Evolutionary conservation across 2,329 filamentous ascomycete species (phyloP), one percentile per base, ranked within the genome.

Genomic region (Nannizziopsis arthrosporioides): DNA sequence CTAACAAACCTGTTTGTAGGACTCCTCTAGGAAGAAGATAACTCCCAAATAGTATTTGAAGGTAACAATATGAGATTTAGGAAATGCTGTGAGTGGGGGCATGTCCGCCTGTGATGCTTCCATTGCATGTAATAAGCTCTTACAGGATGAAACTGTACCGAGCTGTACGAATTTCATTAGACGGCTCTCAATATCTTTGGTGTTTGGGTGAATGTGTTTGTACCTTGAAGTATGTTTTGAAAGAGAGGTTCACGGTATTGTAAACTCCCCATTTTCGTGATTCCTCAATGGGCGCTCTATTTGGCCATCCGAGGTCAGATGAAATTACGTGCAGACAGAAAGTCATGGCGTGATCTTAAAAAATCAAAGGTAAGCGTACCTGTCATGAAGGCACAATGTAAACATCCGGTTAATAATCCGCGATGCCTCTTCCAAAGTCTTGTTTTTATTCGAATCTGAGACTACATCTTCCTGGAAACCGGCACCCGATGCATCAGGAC

Each of bases 221-320:
- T 64, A 74, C 74, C 68, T 86, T 93, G 73, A 98, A 98, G 66
- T 96, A 95, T 1, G 89, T 96, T 68, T 96, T 96, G 78, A 98
- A 98, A 11, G 95, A 74, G 6, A 98, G 76, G 62, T 94, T 96
- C 60, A 89, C 87, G 55, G 90, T 82, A 64, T 88, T 89, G 70
- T 98, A 98, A 42, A 94, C 85, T 5, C 87, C 93, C 92, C 92
- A 98, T 77, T 96, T 98, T 47, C 92, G 81, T 7, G 90, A 95
- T 59, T 94, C 84, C 60, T 88, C 81, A 39, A 95, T 72, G 11
- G 84, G 81, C 52, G 85, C 84, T 66, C 86, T 90, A 59, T 47
- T 48, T 27, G 7, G 22, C 22, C 22, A 27, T 3, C 7, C 22
- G 22, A 27, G 22, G 22, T 27, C 22, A 27, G 22, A 27, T 4